Evolutionary conservation across 1,139 yeast species (phyloP).

Genomic region (Taiozyma sp.): DNA sequence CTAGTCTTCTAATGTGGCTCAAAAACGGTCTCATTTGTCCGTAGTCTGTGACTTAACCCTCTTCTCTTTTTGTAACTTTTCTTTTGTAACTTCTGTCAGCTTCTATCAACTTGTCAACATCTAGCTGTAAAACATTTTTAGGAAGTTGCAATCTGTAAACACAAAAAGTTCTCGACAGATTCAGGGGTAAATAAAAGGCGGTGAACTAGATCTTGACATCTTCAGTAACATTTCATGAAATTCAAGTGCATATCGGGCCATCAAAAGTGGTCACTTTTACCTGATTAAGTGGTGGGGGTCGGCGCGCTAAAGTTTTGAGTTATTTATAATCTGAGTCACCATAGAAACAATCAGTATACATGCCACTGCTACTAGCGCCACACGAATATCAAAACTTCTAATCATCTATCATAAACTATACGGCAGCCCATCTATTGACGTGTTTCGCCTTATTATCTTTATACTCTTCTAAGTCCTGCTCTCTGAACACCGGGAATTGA

Average conservation of each 20-base stretch:
- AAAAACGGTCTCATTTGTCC: neutral
- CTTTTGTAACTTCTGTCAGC: neutral
- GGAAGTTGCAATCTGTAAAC: too few species aligned
- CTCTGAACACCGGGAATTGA: constrained; percentile 3
- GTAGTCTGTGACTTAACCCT: neutral
- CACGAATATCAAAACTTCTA: neutral
- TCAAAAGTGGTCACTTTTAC: too few species aligned
- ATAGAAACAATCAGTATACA: too few species aligned
- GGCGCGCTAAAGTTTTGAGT: too few species aligned
- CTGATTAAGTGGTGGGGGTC: too few species aligned
- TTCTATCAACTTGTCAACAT: neutral
- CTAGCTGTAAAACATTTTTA: too few species aligned
- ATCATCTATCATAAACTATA: neutral
- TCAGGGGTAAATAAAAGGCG: neutral
- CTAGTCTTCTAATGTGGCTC: too few species aligned
- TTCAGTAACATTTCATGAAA: too few species aligned
- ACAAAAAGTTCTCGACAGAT: neutral
- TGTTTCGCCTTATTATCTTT: constrained; percentile 1
- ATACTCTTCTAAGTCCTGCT: constrained; percentile 2
- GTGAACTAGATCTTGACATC: neutral
- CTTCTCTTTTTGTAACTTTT: neutral
- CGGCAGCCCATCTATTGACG: constrained; percentile 1
- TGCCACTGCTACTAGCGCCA: too few species aligned
- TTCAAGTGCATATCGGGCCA: too few species aligned
- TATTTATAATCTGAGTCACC: too few species aligned